phyloP scores from a whole-genome alignment of 768 basidiomycete genomes.

The Tulasnella sp. region DNA sequence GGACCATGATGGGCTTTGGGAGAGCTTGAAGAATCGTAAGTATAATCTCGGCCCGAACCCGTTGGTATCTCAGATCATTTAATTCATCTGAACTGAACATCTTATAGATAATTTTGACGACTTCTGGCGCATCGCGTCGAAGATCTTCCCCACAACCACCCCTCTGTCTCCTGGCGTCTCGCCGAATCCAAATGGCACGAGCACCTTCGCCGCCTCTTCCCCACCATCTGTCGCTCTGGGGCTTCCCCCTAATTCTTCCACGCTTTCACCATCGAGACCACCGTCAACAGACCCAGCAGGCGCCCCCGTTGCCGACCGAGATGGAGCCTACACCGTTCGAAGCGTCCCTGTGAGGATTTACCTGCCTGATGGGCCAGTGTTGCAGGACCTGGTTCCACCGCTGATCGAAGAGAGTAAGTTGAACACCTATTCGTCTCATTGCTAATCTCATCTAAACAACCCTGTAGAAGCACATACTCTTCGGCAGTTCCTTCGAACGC shows the following conservation, averaged over 20 bases:
- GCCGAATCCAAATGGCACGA: slow-evolving; percentile 11
- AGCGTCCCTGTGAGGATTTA: slow-evolving; percentile 85
- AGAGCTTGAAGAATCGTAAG: slow-evolving; percentile 90
- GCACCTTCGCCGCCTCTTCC: slow-evolving; percentile 14
- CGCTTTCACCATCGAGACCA: slow-evolving; percentile 31
- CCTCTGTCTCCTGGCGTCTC: slow-evolving; percentile 34
- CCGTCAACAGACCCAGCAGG: slow-evolving; percentile 48
- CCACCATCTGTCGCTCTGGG: slow-evolving; percentile 28
- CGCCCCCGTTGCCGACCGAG: slow-evolving; percentile 41
- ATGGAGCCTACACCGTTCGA: slow-evolving; percentile 77
- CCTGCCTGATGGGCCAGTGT: slow-evolving; percentile 77
- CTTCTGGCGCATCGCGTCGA: slow-evolving; percentile 89
- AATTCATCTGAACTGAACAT: background rate
- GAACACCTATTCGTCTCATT: background rate
- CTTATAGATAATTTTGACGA: slow-evolving; percentile 85
- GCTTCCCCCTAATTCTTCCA: slow-evolving; percentile 37
- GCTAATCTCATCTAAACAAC: background rate
- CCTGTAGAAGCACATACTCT: slow-evolving; percentile 59
- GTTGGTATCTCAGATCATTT: background rate
- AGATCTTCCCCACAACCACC: slow-evolving; percentile 74
- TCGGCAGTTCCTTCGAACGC: slow-evolving; percentile 49
- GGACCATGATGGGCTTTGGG: slow-evolving; percentile 96
- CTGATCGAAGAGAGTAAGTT: slow-evolving; percentile 60
- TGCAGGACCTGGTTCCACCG: slow-evolving; percentile 84
- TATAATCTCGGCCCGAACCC: background rate